These are phyloP conservation scores for Pachysandra terminalis DNA, from an alignment of 164 flowering plant species.

Conservation along the genomic window DNA sequence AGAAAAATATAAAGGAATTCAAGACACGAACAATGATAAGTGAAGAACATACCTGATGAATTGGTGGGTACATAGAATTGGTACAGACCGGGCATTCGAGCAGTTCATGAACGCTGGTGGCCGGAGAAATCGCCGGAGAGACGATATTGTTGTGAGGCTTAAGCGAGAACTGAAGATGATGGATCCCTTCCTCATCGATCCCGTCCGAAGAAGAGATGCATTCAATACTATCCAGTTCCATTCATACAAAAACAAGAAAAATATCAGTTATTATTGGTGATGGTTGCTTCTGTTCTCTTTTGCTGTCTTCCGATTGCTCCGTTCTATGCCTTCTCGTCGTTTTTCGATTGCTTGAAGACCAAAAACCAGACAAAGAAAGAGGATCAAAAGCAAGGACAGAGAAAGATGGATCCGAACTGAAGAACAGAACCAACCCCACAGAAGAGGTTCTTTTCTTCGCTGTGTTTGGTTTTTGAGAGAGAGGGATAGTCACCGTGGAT, in stretches of 20 bases:
- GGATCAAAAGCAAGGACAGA: not conserved
- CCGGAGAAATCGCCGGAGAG: conserved; percentile 29
- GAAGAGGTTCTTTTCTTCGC: conserved; percentile 26
- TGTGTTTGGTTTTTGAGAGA: conserved; percentile 6
- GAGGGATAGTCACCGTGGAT: conserved; percentile 22
- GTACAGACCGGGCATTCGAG: conserved; percentile 69
- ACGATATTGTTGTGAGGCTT: conserved; percentile 31
- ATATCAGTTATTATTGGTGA: conserved; percentile 22
- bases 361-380: not conserved
- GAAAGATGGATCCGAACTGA: not conserved
- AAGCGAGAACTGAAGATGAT: conserved; percentile 27
- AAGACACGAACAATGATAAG: not conserved
- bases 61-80: conserved; percentile 71
- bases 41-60: conserved; percentile 46
- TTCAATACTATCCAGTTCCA: conserved; percentile 54
- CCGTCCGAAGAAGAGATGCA: conserved; percentile 47
- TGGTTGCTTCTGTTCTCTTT: not conserved
- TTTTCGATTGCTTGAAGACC: not conserved
- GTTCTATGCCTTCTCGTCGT: too few species aligned
- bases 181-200: conserved; percentile 45
- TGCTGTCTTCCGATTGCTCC: not conserved
- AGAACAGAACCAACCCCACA: conserved; percentile 23
- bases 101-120: conserved; percentile 59
- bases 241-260: conserved; percentile 17
- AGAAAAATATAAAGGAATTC: not conserved